phyloP scores from a whole-genome alignment of 345 rosid species.

The Adansonia digitata region DNA sequence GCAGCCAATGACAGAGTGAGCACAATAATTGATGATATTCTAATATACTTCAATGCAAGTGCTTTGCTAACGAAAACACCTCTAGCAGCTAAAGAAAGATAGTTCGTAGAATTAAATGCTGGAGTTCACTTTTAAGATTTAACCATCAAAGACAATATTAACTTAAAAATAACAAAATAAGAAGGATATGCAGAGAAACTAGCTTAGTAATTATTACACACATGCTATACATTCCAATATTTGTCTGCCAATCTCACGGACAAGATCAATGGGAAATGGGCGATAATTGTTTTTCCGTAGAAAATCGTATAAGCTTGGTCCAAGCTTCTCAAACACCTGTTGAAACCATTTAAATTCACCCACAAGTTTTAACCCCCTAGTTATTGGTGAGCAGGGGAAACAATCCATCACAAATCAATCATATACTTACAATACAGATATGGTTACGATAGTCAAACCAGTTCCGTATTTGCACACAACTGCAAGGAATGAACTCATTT shows the following conservation, averaged over 20 bases:
- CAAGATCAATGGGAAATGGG: too few species aligned
- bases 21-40: background rate
- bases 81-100: background rate
- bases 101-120: background rate
- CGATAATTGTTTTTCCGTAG: too few species aligned
- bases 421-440: conserved; percentile 97
- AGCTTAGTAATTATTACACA: conserved; percentile 54
- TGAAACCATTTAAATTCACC: too few species aligned
- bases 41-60: background rate
- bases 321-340: too few species aligned
- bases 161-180: conserved; percentile 40
- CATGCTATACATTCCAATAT: conserved; percentile 99
- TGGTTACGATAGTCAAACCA: conserved; percentile 99
- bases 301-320: too few species aligned
- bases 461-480: conserved; percentile 99
- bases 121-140: background rate
- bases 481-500: conserved; percentile 82
- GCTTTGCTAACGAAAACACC: background rate
- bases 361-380: conserved; percentile 70
- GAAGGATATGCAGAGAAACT: conserved; percentile 7
- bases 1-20: conserved; percentile 3
- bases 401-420: conserved; percentile 40
- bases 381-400: conserved; percentile 25
- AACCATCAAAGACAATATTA: conserved; percentile 24
- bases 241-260: conserved; percentile 99